A percentile compares a stretch with the other conserved stretches of the same genome.
Evolutionary conservation across 2,329 filamentous ascomycete genomes (phyloP).

Genomic region (Elsinoe perseae): DNA sequence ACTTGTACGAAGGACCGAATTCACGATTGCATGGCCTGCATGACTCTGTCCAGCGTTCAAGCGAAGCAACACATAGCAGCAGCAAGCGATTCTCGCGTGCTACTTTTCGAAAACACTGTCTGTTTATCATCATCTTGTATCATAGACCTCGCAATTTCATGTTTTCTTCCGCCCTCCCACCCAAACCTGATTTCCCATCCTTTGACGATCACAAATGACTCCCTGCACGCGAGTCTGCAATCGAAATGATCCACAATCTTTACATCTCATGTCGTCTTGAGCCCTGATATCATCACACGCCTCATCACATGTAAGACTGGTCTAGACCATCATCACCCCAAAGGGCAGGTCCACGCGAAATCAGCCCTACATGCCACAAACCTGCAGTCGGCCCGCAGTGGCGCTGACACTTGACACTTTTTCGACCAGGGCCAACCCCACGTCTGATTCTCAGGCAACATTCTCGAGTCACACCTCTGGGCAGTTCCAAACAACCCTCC

Average conservation of each 20-base stretch:
- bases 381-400: not conserved
- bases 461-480: not conserved
- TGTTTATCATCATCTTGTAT: not conserved
- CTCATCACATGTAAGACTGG: not conserved
- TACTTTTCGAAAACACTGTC: not conserved
- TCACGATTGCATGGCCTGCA: not conserved
- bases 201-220: not conserved
- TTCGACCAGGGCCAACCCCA: not conserved
- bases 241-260: not conserved
- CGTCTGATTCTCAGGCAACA: not conserved
- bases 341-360: not conserved
- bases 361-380: not conserved
- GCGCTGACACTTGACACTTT: not conserved
- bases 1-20: conserved; percentile 1
- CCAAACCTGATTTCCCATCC: not conserved
- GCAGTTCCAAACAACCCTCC: not conserved
- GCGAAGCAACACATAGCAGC: not conserved
- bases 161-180: not conserved
- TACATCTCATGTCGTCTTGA: not conserved
- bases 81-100: not conserved
- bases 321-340: not conserved
- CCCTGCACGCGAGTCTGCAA: not conserved
- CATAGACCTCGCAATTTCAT: not conserved
- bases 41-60: not conserved
- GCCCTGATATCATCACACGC: not conserved